Percentiles rank a stretch among this genome's conserved stretches.
phyloP scores from a whole-genome alignment of 106 monocot genomes.

The Chionographis japonica region DNA sequence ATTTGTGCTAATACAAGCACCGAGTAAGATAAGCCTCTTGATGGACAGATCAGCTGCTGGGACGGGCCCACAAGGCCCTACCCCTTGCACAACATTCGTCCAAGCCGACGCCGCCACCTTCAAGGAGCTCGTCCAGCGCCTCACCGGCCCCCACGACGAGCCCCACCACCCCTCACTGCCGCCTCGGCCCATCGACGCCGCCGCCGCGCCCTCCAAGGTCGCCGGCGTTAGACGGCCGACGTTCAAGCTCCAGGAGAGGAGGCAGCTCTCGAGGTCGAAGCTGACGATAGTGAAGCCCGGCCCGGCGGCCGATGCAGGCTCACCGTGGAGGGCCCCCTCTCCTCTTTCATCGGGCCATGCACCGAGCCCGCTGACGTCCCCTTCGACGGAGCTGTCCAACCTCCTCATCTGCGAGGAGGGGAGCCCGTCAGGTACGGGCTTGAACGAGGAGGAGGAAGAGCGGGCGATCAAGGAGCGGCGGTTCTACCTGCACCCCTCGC shows the following conservation, averaged over 20 bases:
- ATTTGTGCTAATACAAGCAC: too few relatives aligned
- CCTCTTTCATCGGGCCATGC: neutral
- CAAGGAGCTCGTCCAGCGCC: conserved; percentile 56
- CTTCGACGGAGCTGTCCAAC: conserved; percentile 11
- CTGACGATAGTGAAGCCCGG: conserved; percentile 20
- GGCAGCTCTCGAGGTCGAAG: conserved; percentile 17
- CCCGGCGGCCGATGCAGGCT: neutral
- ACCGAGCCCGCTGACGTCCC: conserved; percentile 13
- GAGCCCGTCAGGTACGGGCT: neutral
- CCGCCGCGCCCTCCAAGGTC: neutral
- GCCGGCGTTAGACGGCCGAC: conserved; percentile 10
- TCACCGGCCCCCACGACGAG: conserved; percentile 31
- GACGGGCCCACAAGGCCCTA: neutral
- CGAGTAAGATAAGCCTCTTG: too few relatives aligned
- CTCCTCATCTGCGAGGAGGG: conserved; percentile 11
- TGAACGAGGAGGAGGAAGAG: conserved; percentile 40
- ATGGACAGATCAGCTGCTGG: too few relatives aligned
- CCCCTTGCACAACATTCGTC: conserved; percentile 27
- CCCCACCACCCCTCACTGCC: neutral
- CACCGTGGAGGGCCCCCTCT: neutral
- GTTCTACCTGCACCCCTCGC: conserved; percentile 41
- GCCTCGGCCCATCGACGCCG: neutral
- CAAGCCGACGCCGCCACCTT: conserved; percentile 40
- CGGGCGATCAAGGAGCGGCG: conserved; percentile 46
- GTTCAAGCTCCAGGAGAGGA: conserved; percentile 32